Percentiles rank a stretch among this genome's conserved stretches.
These are phyloP conservation scores for Aspergillus bombycis DNA, from an alignment of 2,329 filamentous ascomycete species.

Conservation along the genomic window DNA sequence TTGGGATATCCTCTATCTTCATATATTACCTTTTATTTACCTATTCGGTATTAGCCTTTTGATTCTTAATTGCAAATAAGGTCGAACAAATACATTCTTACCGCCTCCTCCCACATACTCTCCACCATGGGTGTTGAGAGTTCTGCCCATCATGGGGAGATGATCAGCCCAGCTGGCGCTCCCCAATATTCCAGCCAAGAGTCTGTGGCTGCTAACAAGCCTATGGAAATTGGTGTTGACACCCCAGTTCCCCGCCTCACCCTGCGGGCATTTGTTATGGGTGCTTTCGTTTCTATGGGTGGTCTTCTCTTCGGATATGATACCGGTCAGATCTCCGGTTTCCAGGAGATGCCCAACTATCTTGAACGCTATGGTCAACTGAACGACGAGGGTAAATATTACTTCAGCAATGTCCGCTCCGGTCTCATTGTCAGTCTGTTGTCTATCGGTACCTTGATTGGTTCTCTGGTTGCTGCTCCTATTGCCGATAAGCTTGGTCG, in stretches of 20 bases:
- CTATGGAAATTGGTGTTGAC: conserved; percentile 28
- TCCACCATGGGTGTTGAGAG: conserved; percentile 35
- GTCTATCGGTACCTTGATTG: conserved; percentile 48
- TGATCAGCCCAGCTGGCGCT: conserved; percentile 31
- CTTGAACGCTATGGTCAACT: conserved; percentile 42
- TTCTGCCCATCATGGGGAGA: conserved; percentile 34
- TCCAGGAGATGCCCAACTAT: conserved; percentile 48
- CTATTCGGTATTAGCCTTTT: not conserved
- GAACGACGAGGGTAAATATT: conserved; percentile 33
- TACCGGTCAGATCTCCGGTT: conserved; percentile 51
- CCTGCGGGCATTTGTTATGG: conserved; percentile 43
- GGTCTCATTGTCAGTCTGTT: conserved; percentile 48
- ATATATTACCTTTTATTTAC: not conserved
- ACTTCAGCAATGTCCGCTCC: conserved; percentile 45
- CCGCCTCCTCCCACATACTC: not conserved
- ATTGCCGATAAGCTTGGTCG: conserved; percentile 47
- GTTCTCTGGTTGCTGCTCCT: conserved; percentile 44
- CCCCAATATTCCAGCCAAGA: conserved; percentile 28
- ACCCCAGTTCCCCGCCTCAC: conserved; percentile 41
- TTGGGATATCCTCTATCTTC: not conserved
- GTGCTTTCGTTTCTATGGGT: conserved; percentile 51
- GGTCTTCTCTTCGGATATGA: conserved; percentile 51
- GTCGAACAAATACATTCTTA: not conserved
- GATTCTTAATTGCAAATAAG: not conserved
- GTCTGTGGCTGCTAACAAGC: conserved; percentile 29